These are phyloP conservation scores for Penicillium chermesinum DNA, from an alignment of 495 filamentous ascomycete species.

Conservation along the genomic window DNA sequence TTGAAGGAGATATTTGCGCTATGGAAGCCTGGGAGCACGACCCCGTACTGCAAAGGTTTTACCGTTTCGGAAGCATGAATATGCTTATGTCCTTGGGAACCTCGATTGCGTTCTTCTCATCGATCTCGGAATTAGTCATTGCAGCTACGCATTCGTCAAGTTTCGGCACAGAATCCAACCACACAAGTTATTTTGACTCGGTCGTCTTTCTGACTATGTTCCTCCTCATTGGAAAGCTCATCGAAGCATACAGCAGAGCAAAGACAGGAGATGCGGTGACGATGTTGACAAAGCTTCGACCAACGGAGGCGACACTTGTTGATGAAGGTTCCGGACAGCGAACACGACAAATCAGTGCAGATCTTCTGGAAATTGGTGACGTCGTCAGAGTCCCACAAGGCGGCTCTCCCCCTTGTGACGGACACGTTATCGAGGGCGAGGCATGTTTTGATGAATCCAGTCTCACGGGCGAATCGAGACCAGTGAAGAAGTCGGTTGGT, in stretches of 20 bases:
- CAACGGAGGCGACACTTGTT: slow-evolving; percentile 70
- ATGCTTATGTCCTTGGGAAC: slow-evolving; percentile 87
- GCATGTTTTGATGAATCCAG: slow-evolving; percentile 82
- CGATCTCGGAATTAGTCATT: slow-evolving; percentile 70
- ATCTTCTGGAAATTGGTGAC: slow-evolving; percentile 80
- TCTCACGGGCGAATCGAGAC: slow-evolving; percentile 81
- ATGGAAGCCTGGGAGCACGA: slow-evolving; percentile 75
- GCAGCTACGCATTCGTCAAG: too few relatives aligned
- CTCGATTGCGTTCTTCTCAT: slow-evolving; percentile 80
- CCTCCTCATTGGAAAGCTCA: slow-evolving; percentile 69
- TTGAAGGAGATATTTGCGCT: slow-evolving; percentile 72
- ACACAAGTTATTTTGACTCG: slow-evolving; percentile 83
- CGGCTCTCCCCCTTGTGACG: slow-evolving; percentile 83
- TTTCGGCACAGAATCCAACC: slow-evolving; percentile 24
- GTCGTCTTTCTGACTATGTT: slow-evolving; percentile 94
- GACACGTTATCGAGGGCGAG: slow-evolving; percentile 55
- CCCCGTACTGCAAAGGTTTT: slow-evolving; percentile 75
- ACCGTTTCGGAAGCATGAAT: slow-evolving; percentile 96
- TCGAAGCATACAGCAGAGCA: slow-evolving; percentile 91
- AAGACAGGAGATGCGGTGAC: slow-evolving; percentile 86
- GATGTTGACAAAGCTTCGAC: slow-evolving; percentile 70
- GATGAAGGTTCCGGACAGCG: slow-evolving; percentile 21
- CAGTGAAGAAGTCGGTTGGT: slow-evolving; percentile 62
- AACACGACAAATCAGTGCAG: slow-evolving; percentile 51
- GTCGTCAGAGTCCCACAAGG: slow-evolving; percentile 73